Evolutionary conservation across 2,329 filamentous ascomycete genomes (phyloP), one percentile per base, ranked within the genome.

Genomic region (Alternaria postmessia): DNA sequence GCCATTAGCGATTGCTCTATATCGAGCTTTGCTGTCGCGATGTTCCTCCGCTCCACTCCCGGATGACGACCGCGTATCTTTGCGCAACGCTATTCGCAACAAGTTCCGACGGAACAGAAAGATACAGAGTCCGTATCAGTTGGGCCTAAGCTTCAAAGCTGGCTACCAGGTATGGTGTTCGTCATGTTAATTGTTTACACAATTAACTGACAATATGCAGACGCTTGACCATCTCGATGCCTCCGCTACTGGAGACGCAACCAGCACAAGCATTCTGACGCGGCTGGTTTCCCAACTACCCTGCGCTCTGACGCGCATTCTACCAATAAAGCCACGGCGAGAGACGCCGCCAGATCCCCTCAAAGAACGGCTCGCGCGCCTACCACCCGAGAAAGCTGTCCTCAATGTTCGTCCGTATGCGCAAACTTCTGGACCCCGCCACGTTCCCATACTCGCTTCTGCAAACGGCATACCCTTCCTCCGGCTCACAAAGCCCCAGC

Each of bases 401-500:
- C 87, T 91, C 67, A 80, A 80, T 7, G 80, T 87, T 2, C 81
- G 80, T 0, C 87, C 87, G 0, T 78, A 80, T 2, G 67, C 79
- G 2, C 73, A 81, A 22, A 80, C 91, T 2, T 78, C 78, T 12
- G 85, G 84, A 9, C 78, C 77, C 7, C 84, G 89, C 22, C 82
- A 85, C 46, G 81, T 92, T 3, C 91, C 91, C 1, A 79, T 79
- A 1, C 72, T 92, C 1, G 79, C 85, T 32, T 83, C 85, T 4
- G 82, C 88, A 3, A 81, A 83, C 41, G 83, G 82, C 26, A 77
- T 88, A 24, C 86, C 90, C 0, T 90, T 93, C 69, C 75, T 94
- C 28, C 87, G 91, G 36, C 77, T 89, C 44, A 83, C 81, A 63
- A 91, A 90, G 74, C 88, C 88, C 5, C 89, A 93, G 74, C 85